A percentile compares a stretch with the other conserved stretches of the same genome.
phyloP scores from a whole-genome alignment of 1,284 basidiomycete species.

The Trichosporon sp. region DNA sequence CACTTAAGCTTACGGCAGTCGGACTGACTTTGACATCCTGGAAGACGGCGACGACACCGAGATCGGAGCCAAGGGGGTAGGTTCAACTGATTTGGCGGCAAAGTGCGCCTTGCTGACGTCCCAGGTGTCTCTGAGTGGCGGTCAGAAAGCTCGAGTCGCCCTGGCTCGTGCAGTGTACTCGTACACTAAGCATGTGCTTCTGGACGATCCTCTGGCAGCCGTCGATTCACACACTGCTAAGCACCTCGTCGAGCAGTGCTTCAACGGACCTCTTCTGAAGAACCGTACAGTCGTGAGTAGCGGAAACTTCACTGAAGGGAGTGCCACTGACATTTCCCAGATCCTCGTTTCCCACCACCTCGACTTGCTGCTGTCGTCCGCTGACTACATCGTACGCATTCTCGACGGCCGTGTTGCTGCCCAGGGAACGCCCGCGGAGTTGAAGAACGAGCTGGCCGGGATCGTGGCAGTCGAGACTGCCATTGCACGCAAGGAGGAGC shows the following conservation, averaged over 20 bases:
- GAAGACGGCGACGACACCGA: conserved; percentile 76
- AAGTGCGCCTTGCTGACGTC: conserved; percentile 8
- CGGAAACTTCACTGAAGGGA: background rate
- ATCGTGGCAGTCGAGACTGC: conserved; percentile 45
- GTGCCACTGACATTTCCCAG: conserved; percentile 18
- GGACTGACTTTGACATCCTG: conserved; percentile 63
- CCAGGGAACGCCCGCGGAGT: conserved; percentile 56
- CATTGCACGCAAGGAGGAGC: conserved; percentile 53
- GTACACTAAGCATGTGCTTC: conserved; percentile 60
- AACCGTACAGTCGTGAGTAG: conserved; percentile 58
- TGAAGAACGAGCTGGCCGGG: conserved; percentile 53
- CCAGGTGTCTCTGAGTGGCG: conserved; percentile 56
- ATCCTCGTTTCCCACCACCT: conserved; percentile 85
- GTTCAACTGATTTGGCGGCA: background rate
- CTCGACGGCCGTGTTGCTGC: conserved; percentile 58
- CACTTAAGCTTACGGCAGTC: conserved; percentile 8
- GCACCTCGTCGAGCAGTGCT: conserved; percentile 61
- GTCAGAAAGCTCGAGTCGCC: conserved; percentile 70
- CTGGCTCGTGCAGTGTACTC: conserved; percentile 53
- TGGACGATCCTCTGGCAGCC: conserved; percentile 84
- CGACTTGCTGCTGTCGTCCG: conserved; percentile 58
- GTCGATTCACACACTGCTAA: conserved; percentile 84
- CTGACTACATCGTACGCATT: conserved; percentile 63
- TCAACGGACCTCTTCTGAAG: conserved; percentile 59
- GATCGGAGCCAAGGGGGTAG: conserved; percentile 62